Base-by-base conservation (phyloP, 2,329 filamentous ascomycete genomes). In the Cordyceps farinosa region DNA sequence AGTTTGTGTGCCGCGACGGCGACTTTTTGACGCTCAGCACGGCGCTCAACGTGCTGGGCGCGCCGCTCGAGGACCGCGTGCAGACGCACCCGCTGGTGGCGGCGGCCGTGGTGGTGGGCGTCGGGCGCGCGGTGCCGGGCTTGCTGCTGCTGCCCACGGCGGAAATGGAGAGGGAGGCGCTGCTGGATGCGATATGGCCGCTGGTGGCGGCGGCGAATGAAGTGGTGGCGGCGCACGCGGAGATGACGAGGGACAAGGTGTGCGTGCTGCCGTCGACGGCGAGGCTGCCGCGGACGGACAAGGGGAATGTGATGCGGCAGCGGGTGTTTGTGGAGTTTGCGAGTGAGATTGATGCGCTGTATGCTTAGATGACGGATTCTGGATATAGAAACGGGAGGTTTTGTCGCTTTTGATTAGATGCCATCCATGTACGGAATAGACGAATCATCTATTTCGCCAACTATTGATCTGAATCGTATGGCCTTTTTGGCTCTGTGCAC, bases 11-110 rank as follows among this genome's bases (percentile, higher is more conserved):
- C 38, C 22, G 60, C 8, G 29, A 22, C 2, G 60, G 52, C 3
- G 60, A 62, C 38, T 62, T 62, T 17, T 5, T 51, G 17, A 32
- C 60, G 40, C 51, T 62, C 15, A 44, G 50, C n/a, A 62, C 60
- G 36, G 34, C 32, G 13, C 0, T 5, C 6, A 62, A 62, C 32
- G 34, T 50, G 9, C 32, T 62, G 3, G 44, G 52, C 1, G 15
- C 29, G 15, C 52, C 60, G 5, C 32, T 62, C 9, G 60, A 57
- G 60, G 52, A 56, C n/a, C 52, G 60, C 27, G 34, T 57, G 44
- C 34, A 44, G 27, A 22, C 40, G 44, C 56, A 52, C 30, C 52
- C 60, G 42, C 44, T 62, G n/a, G 51, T 57, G 29, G 30, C 17
- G n/a, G 60, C 30, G 17, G 52, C 42, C 3, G 40, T 55, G 7